These are phyloP conservation scores for Aspergillus ibericus DNA, from an alignment of 2,329 filamentous ascomycete genomes.

Conservation along the genomic window DNA sequence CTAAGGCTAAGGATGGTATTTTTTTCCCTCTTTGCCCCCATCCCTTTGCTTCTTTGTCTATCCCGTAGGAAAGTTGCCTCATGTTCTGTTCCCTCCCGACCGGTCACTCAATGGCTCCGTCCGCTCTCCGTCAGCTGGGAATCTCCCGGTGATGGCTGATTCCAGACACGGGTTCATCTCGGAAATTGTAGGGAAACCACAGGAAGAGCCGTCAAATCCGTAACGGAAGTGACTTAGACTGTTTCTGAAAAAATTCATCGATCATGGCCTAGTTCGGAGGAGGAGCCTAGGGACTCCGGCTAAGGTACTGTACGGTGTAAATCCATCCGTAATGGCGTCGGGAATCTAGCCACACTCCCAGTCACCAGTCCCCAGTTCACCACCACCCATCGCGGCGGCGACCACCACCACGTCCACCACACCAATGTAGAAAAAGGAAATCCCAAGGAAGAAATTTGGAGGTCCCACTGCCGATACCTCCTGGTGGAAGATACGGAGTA, in stretches of 20 bases:
- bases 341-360: slow-evolving; percentile 5
- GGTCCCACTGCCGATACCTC: slow-evolving; percentile 16
- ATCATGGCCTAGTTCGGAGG: neutral
- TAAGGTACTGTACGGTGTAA: neutral
- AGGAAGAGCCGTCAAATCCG: slow-evolving; percentile 6
- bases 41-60: neutral
- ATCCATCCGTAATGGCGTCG: neutral
- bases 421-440: slow-evolving; percentile 17
- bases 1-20: neutral
- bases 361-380: neutral
- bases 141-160: slow-evolving; percentile 4
- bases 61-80: neutral
- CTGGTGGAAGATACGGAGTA: neutral
- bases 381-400: neutral
- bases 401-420: slow-evolving; percentile 3
- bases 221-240: neutral
- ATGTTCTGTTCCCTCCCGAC: neutral
- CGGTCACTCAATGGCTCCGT: neutral
- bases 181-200: slow-evolving; percentile 9
- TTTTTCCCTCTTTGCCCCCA: neutral
- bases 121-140: neutral
- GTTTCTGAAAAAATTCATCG: neutral
- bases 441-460: slow-evolving; percentile 10
- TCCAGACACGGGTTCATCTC: slow-evolving; percentile 5
- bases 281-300: neutral